Percentiles rank a stretch among this genome's conserved stretches.
phyloP scores from a whole-genome alignment of 257 asterid species.

The Asclepias syriaca region DNA sequence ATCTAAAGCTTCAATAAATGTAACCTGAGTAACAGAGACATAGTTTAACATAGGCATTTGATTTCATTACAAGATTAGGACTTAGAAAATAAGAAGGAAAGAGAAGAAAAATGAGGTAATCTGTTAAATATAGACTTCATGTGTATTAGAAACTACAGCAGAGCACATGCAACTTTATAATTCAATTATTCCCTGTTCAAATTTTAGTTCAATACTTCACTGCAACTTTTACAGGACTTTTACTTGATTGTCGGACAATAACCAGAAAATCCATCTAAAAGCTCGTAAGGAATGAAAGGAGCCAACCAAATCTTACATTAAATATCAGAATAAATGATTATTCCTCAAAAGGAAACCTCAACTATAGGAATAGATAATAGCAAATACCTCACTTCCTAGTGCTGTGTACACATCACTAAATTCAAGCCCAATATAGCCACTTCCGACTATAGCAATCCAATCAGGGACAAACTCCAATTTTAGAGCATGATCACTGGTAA shows the following conservation, averaged over 20 bases:
- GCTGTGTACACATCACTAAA: constrained; percentile 96
- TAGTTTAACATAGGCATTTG: not conserved
- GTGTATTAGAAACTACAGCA: not conserved
- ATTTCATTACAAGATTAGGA: not conserved
- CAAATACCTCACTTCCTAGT: constrained; percentile 87
- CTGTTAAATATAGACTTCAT: not conserved
- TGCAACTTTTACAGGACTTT: not conserved
- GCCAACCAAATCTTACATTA: not conserved
- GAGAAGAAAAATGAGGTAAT: not conserved
- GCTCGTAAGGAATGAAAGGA: not conserved
- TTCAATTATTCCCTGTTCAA: not conserved
- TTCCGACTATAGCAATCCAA: constrained; percentile 95
- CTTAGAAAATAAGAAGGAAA: not conserved
- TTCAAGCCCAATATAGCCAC: constrained; percentile 97
- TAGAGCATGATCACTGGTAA: constrained; percentile 95
- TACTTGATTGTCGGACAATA: no score
- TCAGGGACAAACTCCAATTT: constrained; percentile 82
- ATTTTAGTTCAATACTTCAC: not conserved
- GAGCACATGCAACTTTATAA: not conserved
- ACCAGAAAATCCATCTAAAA: no score
- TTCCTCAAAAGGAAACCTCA: not conserved
- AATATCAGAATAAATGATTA: not conserved
- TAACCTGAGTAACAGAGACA: constrained; percentile 51
- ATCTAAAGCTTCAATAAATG: constrained; percentile 87
- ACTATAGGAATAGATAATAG: not conserved